Evolutionary conservation across 345 rosid genomes (phyloP).

Genomic region (Syzygium aromaticum): DNA sequence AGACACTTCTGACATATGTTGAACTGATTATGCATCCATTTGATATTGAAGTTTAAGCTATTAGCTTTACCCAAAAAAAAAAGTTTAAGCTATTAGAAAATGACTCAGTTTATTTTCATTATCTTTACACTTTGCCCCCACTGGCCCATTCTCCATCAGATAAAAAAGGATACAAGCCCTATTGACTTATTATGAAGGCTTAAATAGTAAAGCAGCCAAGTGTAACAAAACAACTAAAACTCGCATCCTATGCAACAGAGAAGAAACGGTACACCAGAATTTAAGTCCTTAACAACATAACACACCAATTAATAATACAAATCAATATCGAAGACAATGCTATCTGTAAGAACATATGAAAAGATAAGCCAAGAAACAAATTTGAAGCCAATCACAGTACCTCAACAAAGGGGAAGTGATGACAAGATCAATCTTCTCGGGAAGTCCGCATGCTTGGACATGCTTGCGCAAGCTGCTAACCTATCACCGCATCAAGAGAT

Average conservation of each 20-base stretch:
- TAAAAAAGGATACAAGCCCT: neutral
- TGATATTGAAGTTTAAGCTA: neutral
- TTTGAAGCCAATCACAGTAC: conserved; percentile 8
- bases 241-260: no score
- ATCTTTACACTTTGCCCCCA: neutral
- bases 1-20: neutral
- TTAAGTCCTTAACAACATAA: neutral
- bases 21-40: neutral
- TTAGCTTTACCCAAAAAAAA: no score
- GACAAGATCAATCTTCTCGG: conserved; percentile 36
- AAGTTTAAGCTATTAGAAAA: neutral
- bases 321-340: neutral
- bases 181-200: neutral
- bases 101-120: neutral
- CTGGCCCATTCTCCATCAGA: neutral
- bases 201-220: neutral
- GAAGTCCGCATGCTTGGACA: conserved; percentile 22
- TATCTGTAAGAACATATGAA: neutral
- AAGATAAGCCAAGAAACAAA: neutral
- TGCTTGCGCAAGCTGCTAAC: conserved; percentile 23
- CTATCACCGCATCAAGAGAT: conserved; percentile 14
- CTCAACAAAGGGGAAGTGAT: conserved; percentile 52
- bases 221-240: neutral
- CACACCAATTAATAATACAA: neutral
- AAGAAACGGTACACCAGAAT: neutral